phyloP scores from a whole-genome alignment of 805 yeast species.

The Saccharomycopsis javanensis region DNA sequence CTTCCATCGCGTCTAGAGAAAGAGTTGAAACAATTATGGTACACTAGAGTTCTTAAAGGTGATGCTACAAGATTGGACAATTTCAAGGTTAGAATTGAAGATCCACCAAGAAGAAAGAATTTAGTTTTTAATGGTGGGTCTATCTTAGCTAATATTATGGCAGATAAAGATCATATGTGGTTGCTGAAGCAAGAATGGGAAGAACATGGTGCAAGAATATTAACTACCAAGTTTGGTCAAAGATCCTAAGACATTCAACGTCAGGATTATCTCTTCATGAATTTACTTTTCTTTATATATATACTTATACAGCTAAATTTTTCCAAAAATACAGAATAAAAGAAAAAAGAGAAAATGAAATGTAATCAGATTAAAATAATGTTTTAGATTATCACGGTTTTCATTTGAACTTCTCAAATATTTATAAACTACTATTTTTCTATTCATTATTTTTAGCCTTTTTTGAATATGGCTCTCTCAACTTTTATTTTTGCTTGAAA shows the following conservation, averaged over 20 bases:
- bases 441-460: too few species aligned
- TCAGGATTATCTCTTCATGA: too few species aligned
- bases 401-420: too few species aligned
- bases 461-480: too few species aligned
- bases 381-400: too few species aligned
- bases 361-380: too few species aligned
- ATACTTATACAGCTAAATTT: neutral
- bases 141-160: constrained; percentile 94
- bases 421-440: too few species aligned
- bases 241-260: constrained; percentile 35
- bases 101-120: constrained; percentile 97
- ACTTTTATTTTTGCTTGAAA: too few species aligned
- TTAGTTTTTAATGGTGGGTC: constrained; percentile 99
- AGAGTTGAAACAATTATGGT: constrained; percentile 95
- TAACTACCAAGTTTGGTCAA: constrained; percentile 81
- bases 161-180: constrained; percentile 98
- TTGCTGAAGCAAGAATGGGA: constrained; percentile 93
- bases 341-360: too few species aligned
- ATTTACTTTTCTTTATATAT: neutral
- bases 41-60: constrained; percentile 74
- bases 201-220: constrained; percentile 83
- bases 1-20: constrained; percentile 91
- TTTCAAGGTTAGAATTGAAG: constrained; percentile 94
- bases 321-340: neutral
- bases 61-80: constrained; percentile 81